phyloP scores from a whole-genome alignment of 768 basidiomycete genomes.

The Mycena leptocephala region DNA sequence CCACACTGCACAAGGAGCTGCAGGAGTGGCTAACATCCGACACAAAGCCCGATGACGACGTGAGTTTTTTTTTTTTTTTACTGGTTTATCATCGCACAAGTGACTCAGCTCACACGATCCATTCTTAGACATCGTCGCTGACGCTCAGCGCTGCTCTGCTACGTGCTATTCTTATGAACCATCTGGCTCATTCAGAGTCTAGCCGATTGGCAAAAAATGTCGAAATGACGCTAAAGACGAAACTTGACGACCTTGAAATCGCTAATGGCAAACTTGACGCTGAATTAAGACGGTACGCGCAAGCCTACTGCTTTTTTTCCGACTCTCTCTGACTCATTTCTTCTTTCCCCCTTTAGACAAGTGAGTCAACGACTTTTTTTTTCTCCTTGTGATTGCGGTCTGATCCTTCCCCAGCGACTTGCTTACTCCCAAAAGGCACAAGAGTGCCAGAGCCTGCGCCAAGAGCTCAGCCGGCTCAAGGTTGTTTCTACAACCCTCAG shows the following conservation, averaged over 20 bases:
- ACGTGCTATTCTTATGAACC: slow-evolving; percentile 88
- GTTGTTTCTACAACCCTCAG: slow-evolving; percentile 62
- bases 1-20: slow-evolving; percentile 83
- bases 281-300: slow-evolving; percentile 83
- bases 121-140: slow-evolving; percentile 73
- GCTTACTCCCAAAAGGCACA: slow-evolving; percentile 79
- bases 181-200: slow-evolving; percentile 85
- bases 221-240: slow-evolving; percentile 75
- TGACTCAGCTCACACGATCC: slow-evolving; percentile 17
- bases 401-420: slow-evolving; percentile 61
- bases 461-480: slow-evolving; percentile 75
- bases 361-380: slow-evolving; percentile 59
- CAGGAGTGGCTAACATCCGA: slow-evolving; percentile 82
- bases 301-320: slow-evolving; percentile 39
- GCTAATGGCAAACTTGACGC: slow-evolving; percentile 74
- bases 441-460: slow-evolving; percentile 79
- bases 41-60: slow-evolving; percentile 75
- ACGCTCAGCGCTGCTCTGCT: slow-evolving; percentile 84
- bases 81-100: slow-evolving; percentile 8
- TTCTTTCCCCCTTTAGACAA: slow-evolving; percentile 63
- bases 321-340: slow-evolving; percentile 39
- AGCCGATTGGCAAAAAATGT: slow-evolving; percentile 76
- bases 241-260: slow-evolving; percentile 77
- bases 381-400: slow-evolving; percentile 22
- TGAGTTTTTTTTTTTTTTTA: slow-evolving; percentile 55